Base-by-base conservation (phyloP, 1,284 basidiomycete genomes). In the Apiotrichum sp. region DNA sequence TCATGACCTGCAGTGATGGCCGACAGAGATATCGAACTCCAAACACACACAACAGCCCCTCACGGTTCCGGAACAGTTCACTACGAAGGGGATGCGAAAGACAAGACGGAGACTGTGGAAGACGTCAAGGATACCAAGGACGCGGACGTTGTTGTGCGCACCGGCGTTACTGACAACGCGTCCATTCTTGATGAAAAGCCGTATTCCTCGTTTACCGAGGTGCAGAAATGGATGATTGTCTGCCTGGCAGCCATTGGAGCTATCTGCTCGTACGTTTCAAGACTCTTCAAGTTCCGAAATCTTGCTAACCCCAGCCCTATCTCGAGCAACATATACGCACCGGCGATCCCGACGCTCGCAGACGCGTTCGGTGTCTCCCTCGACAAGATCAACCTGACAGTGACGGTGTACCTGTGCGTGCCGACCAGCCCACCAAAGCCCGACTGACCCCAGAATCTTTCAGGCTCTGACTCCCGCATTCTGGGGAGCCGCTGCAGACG, bases 391-490 rank as follows among this genome's bases (percentile, higher is more conserved):
- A 72, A 71, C 52, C 47, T 72, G 31, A 69, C 70, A 0, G 60
- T 74, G 29, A 71, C 72, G 1, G 45, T 72, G 16, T 72, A 70
- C 47, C 60, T 74, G 68, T 70, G 42, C 50, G 65, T 53, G 14
- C 3, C 13, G 4, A 16, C 31, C n/a, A 48, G 43, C n/a, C 10
- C 14, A 6, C 38, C 5, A n/a, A 14, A 2, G 3, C 22, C 9
- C 2, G 14, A 36, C 42, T 22, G 13, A 50, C 14, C n/a, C 31
- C 53, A 68, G 67, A 2, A 58, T 70, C 6, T 68, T 69, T 46
- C 71, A 74, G 54, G 72, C 65, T 3, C 41, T 74, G 16, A 70
- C 69, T 3, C 71, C 71, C 0, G 60, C 69, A 8, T 58, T 72
- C 47, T 72, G 65, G 65, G 72, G 65, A 8, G 64, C 68, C 10